These are phyloP conservation scores for Yamadazyma insecticola DNA, from an alignment of 805 yeast genomes.

Conservation along the genomic window DNA sequence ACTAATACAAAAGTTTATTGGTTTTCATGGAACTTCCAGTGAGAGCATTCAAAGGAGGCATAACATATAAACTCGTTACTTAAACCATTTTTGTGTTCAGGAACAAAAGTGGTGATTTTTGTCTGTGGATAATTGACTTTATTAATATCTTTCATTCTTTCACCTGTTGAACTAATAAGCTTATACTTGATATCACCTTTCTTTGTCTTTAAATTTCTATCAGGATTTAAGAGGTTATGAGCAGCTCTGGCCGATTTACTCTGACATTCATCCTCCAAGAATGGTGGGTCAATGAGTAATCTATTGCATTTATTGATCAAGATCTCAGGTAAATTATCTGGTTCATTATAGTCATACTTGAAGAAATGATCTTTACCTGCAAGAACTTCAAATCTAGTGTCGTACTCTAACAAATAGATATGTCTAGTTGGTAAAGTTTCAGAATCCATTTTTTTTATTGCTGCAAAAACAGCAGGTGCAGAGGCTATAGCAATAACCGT, in stretches of 20 bases:
- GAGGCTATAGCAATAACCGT: slow-evolving; percentile 74
- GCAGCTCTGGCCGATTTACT: slow-evolving; percentile 55
- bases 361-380: slow-evolving; percentile 71
- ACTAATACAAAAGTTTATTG: slow-evolving; percentile 11
- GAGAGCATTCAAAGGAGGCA: slow-evolving; percentile 64
- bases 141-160: slow-evolving; percentile 72
- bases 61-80: slow-evolving; percentile 87
- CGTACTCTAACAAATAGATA: slow-evolving; percentile 75
- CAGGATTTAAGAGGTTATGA: slow-evolving; percentile 45
- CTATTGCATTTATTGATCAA: slow-evolving; percentile 64
- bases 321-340: slow-evolving; percentile 53
- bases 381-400: slow-evolving; percentile 66
- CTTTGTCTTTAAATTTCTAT: slow-evolving; percentile 32
- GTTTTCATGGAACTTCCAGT: slow-evolving; percentile 55
- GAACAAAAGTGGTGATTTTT: slow-evolving; percentile 59
- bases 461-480: slow-evolving; percentile 92
- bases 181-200: slow-evolving; percentile 41
- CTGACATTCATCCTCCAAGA: slow-evolving; percentile 78
- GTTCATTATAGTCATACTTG: slow-evolving; percentile 71
- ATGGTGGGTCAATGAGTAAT: slow-evolving; percentile 83
- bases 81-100: slow-evolving; percentile 80
- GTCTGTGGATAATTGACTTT: slow-evolving; percentile 59
- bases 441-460: slow-evolving; percentile 49
- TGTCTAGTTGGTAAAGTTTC: slow-evolving; percentile 58
- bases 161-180: slow-evolving; percentile 82